Base-by-base conservation (phyloP, 1,284 basidiomycete genomes). In the Cystobasidium sp. region DNA sequence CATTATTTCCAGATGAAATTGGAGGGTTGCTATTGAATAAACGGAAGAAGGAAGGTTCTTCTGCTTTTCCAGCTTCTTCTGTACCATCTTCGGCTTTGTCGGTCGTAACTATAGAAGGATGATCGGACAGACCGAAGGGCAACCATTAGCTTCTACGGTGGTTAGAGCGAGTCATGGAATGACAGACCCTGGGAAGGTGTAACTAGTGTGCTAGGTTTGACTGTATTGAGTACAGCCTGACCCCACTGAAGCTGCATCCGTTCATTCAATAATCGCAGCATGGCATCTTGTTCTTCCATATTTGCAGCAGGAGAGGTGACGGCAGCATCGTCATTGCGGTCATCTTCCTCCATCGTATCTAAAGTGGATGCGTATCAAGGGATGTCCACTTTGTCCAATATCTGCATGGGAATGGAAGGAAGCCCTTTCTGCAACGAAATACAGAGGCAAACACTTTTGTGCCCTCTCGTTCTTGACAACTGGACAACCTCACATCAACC, bases 381-480 rank as follows among this genome's bases (percentile, higher is more conserved):
- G 31, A 31, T 5, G 31, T 31, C 46, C 12, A 12, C 46, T 12
- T n/a, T 49, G 46, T 49, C 46, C 46, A 49, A 14, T 14, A 14
- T 3, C 46, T 49, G 14, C 1, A 49, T 14, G 46, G 46, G 46
- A 12, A n/a, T 49, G 12, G 14, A n/a, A 49, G 31, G 31, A 31
- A 31, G 31, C 46, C 46, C n/a, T n/a, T 14, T 49, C 46, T 53
- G 8, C 51, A 22, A 53, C 20, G 14, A 53, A 53, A 22, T 53
- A 52, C 18, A 6, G n/a, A 20, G n/a, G n/a, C 24, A 20, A 53
- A 9, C n/a, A n/a, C n/a, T n/a, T n/a, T n/a, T n/a, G n/a, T n/a
- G n/a, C n/a, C n/a, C 56, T 59, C 43, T 41, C 8, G 18, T 37
- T 56, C 53, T 22, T 59, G 39, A 39, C 56, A n/a, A 59, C 39